Evolutionary conservation across 495 filamentous ascomycete species (phyloP).

Genomic region (Aspergillus hancockii): DNA sequence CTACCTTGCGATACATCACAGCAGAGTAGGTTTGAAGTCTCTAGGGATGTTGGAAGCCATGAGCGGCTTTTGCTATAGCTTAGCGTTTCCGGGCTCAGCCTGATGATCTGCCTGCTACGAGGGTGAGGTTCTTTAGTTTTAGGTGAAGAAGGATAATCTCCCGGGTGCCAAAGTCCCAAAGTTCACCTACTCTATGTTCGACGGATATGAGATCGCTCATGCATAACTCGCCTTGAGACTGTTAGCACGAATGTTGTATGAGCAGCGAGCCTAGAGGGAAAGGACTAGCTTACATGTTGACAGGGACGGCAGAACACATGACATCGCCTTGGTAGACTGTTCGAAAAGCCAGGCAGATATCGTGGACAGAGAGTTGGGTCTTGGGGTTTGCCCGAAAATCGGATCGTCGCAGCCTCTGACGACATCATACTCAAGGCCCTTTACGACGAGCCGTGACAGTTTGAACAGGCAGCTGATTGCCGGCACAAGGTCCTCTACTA

Average conservation of each 20-base stretch:
- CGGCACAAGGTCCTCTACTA: slow-evolving; percentile 2
- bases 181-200: not conserved
- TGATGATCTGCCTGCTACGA: slow-evolving; percentile 1
- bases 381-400: not conserved
- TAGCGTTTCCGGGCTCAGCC: not conserved
- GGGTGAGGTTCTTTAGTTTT: slow-evolving; percentile 3
- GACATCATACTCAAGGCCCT: slow-evolving; percentile 10
- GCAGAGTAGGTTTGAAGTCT: not conserved
- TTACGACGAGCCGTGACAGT: slow-evolving; percentile 1
- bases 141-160: slow-evolving; percentile 7
- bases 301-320: not conserved
- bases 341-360: not conserved
- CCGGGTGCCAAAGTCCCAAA: not conserved
- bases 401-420: not conserved
- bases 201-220: not conserved
- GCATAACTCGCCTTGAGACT: not conserved
- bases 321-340: not conserved
- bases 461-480: slow-evolving; percentile 8
- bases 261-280: not conserved
- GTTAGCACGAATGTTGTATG: not conserved
- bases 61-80: no score
- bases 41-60: slow-evolving; percentile 2
- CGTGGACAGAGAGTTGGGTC: not conserved
- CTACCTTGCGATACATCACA: not conserved
- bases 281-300: slow-evolving; percentile 1